Evolutionary conservation across 2,329 filamentous ascomycete species (phyloP).

Genomic region (Fusarium sp.): DNA sequence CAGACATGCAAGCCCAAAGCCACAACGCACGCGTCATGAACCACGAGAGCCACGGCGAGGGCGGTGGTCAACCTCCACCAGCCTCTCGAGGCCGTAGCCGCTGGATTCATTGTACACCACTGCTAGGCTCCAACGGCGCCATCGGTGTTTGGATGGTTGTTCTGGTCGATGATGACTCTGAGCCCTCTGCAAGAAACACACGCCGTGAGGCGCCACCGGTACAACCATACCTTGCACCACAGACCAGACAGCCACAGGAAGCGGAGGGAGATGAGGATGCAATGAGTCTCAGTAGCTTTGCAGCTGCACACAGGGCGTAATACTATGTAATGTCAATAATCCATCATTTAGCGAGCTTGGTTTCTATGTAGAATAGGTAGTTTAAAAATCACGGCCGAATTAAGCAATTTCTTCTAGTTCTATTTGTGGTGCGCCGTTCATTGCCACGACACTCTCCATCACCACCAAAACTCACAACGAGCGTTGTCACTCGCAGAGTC

Average conservation of each 20-base stretch:
- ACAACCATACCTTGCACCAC: conserved; percentile 11
- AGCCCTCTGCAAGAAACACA: conserved; percentile 8
- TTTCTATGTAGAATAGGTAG: background rate
- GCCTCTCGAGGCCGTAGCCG: conserved; percentile 65
- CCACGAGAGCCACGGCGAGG: conserved; percentile 52
- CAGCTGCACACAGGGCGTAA: conserved; percentile 27
- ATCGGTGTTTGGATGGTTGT: conserved; percentile 86
- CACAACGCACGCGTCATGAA: conserved; percentile 17
- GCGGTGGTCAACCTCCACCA: conserved; percentile 24
- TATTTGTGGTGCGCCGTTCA: background rate
- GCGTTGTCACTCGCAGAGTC: background rate
- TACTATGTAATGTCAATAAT: background rate
- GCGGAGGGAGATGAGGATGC: conserved; percentile 26
- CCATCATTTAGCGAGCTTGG: background rate
- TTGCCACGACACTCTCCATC: background rate
- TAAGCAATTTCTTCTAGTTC: background rate
- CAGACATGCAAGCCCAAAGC: conserved; percentile 22
- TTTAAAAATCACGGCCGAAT: background rate
- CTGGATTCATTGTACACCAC: conserved; percentile 83
- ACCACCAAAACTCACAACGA: background rate
- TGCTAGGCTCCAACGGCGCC: conserved; percentile 73
- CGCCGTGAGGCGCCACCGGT: conserved; percentile 34
- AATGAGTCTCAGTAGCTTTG: conserved; percentile 41
- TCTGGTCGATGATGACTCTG: conserved; percentile 73
- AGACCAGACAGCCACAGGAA: background rate